phyloP scores from a whole-genome alignment of 768 basidiomycete genomes.

The Suillus weaverae region DNA sequence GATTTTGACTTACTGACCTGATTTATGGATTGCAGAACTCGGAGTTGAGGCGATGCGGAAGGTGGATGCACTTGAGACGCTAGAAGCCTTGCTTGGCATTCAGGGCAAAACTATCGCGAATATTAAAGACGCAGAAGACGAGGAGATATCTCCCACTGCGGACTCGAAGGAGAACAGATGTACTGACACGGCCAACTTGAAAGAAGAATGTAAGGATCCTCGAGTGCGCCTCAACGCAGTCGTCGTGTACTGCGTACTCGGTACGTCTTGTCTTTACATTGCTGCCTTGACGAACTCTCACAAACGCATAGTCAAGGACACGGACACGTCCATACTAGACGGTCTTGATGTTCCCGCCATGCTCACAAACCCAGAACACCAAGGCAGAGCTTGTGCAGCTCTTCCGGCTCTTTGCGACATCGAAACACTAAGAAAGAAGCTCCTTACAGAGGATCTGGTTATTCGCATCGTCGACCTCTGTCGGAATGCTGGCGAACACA shows the following conservation, averaged over 20 bases:
- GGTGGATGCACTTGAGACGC: neutral
- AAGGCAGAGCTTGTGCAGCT: slow-evolving; percentile 26
- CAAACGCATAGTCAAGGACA: slow-evolving; percentile 6
- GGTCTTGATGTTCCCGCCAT: slow-evolving; percentile 16
- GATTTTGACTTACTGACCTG: neutral
- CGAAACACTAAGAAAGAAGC: slow-evolving; percentile 9
- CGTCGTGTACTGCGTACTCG: slow-evolving; percentile 25
- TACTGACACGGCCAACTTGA: slow-evolving; percentile 4
- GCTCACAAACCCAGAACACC: slow-evolving; percentile 11
- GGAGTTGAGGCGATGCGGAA: slow-evolving; percentile 20
- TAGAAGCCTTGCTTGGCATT: neutral
- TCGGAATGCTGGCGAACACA: slow-evolving; percentile 16
- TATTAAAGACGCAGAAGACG: neutral
- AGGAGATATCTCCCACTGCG: neutral
- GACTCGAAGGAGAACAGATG: neutral
- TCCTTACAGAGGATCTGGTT: slow-evolving; percentile 23
- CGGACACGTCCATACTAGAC: slow-evolving; percentile 5
- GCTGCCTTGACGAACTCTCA: neutral
- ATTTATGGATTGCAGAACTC: neutral
- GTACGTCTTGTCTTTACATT: slow-evolving; percentile 19
- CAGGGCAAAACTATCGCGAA: neutral
- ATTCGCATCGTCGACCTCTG: slow-evolving; percentile 19
- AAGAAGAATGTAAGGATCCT: slow-evolving; percentile 9
- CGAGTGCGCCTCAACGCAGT: slow-evolving; percentile 25
- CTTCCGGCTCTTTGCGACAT: slow-evolving; percentile 30